Percentiles rank a stretch among this genome's conserved stretches.
Evolutionary conservation across 2,329 filamentous ascomycete genomes (phyloP).

Genomic region (Pyrenophora teres): DNA sequence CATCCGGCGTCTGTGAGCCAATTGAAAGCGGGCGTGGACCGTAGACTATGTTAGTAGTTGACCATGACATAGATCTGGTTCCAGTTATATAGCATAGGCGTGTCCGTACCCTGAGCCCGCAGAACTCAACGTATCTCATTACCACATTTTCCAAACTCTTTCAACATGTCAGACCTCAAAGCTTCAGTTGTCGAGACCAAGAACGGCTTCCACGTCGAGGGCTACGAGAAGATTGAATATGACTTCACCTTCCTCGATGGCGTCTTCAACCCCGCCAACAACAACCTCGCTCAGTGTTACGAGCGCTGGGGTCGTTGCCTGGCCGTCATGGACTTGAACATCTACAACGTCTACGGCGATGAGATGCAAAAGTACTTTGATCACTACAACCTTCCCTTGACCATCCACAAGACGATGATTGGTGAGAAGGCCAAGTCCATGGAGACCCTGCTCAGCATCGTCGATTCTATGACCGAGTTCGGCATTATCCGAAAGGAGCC

Average conservation of each 20-base stretch:
- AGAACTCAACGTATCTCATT: constrained; percentile 35
- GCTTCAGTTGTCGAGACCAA: constrained; percentile 67
- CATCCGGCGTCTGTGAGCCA: constrained; percentile 27
- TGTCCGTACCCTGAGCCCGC: constrained; percentile 15
- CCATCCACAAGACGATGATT: constrained; percentile 73
- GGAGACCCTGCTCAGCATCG: constrained; percentile 69
- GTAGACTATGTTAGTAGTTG: constrained; percentile 18
- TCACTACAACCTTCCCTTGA: constrained; percentile 65
- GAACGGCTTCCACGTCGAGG: constrained; percentile 70
- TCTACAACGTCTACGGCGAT: constrained; percentile 69
- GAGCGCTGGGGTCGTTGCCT: constrained; percentile 67
- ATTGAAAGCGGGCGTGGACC: constrained; percentile 27
- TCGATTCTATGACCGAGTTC: constrained; percentile 75
- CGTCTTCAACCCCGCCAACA: constrained; percentile 65
- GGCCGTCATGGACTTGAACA: constrained; percentile 73
- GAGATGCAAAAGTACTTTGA: constrained; percentile 71
- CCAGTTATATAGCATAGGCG: constrained; percentile 25
- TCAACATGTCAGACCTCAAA: constrained; percentile 68
- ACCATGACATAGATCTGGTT: constrained; percentile 14
- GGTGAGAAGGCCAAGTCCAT: constrained; percentile 77
- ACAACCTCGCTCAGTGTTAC: constrained; percentile 68
- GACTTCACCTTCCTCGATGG: constrained; percentile 75
- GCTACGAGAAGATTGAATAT: constrained; percentile 77
- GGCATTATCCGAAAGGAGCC: constrained; percentile 67
- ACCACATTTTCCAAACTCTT: constrained; percentile 12